Percentiles rank a stretch among this genome's conserved stretches.
phyloP scores from a whole-genome alignment of 73 alveolate species.

The Paramecium pentaurelia region DNA sequence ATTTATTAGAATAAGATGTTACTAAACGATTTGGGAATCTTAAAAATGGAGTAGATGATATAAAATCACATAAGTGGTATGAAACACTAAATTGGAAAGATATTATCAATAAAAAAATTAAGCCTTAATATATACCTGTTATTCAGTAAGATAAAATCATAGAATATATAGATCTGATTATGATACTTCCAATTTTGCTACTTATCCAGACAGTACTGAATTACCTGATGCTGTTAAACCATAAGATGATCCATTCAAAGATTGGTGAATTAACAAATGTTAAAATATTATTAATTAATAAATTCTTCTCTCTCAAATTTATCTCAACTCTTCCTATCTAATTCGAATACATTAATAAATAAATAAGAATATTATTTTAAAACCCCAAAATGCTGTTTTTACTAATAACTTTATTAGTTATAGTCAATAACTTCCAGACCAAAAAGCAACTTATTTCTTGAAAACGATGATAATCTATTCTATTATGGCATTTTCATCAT shows the following conservation, averaged over 20 bases:
- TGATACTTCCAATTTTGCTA: slow-evolving; percentile 86
- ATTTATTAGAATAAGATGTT: slow-evolving; percentile 84
- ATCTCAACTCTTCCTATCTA: not conserved
- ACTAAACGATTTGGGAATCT: slow-evolving; percentile 87
- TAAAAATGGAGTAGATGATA: slow-evolving; percentile 87
- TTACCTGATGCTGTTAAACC: slow-evolving; percentile 70
- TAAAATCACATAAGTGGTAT: slow-evolving; percentile 88
- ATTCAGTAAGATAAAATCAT: slow-evolving; percentile 31
- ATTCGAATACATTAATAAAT: not conserved
- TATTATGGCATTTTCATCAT: slow-evolving; percentile 9
- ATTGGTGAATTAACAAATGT: slow-evolving; percentile 71
- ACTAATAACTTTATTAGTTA: not conserved
- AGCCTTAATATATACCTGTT: slow-evolving; percentile 85
- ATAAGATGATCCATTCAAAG: slow-evolving; percentile 89
- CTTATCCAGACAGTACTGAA: slow-evolving; percentile 89
- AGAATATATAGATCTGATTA: slow-evolving; percentile 57
- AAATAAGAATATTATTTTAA: not conserved
- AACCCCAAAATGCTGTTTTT: not conserved
- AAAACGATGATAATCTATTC: not conserved
- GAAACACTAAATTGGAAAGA: slow-evolving; percentile 68
- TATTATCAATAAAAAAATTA: slow-evolving; percentile 70
- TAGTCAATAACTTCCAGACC: not conserved
- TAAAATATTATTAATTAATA: not conserved
- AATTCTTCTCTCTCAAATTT: not conserved
- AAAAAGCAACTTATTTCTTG: not conserved